phyloP scores from a whole-genome alignment of 805 yeast genomes.

The Blastobotrys muscicola region DNA sequence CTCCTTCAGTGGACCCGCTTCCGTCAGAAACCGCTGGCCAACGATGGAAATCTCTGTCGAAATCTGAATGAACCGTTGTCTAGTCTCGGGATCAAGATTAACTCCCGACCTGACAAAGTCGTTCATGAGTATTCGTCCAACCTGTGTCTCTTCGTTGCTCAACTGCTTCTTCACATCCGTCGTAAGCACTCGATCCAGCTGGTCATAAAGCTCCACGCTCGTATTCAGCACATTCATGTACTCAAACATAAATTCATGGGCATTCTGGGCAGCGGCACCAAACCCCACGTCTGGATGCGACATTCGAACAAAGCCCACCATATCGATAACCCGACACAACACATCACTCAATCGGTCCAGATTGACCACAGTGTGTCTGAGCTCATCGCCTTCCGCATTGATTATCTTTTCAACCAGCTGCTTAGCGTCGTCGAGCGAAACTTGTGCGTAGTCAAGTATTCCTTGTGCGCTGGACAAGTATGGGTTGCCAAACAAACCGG shows the following conservation, averaged over 20 bases:
- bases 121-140: constrained; percentile 66
- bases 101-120: constrained; percentile 91
- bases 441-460: constrained; percentile 52
- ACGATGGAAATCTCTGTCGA: constrained; percentile 72
- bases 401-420: constrained; percentile 49
- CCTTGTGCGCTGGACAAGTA: constrained; percentile 63
- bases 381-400: constrained; percentile 30
- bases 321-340: constrained; percentile 84
- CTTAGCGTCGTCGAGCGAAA: constrained; percentile 59
- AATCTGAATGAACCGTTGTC: constrained; percentile 62
- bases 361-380: constrained; percentile 44
- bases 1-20: constrained; percentile 29
- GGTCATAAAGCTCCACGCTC: constrained; percentile 56
- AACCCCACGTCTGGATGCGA: constrained; percentile 71
- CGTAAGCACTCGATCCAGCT: constrained; percentile 47
- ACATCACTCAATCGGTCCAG: constrained; percentile 82
- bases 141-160: constrained; percentile 68
- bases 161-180: constrained; percentile 33
- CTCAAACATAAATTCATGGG: constrained; percentile 83
- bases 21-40: constrained; percentile 66
- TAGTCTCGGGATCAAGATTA: constrained; percentile 53
- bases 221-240: constrained; percentile 91
- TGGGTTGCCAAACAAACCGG: constrained; percentile 72
- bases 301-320: constrained; percentile 85
- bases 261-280: constrained; percentile 71